These are phyloP conservation scores for Calonectria honghensis DNA, from an alignment of 2,329 filamentous ascomycete species.

Conservation along the genomic window DNA sequence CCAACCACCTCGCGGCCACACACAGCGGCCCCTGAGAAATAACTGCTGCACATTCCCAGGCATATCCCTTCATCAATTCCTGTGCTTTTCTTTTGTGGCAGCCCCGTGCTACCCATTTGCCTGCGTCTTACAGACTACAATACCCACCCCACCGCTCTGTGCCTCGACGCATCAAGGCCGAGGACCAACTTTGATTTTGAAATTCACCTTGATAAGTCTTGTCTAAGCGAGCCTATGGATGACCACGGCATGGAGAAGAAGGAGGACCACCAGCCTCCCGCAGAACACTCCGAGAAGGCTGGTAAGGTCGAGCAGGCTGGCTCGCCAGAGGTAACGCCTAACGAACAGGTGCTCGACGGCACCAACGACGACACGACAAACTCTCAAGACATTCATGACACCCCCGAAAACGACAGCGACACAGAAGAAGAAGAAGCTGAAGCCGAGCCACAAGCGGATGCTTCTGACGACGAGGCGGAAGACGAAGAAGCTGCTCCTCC, in stretches of 20 bases:
- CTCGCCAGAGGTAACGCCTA: not conserved
- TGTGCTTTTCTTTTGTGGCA: constrained; percentile 35
- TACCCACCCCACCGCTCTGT: constrained; percentile 45
- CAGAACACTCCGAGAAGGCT: constrained; percentile 40
- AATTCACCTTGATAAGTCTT: constrained; percentile 69
- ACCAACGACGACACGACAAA: constrained; percentile 23
- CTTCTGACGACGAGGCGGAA: constrained; percentile 37
- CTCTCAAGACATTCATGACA: constrained; percentile 26
- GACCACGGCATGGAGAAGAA: constrained; percentile 52
- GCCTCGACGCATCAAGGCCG: constrained; percentile 55
- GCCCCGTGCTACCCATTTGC: constrained; percentile 45
- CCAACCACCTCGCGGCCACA: constrained; percentile 57
- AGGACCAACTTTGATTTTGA: constrained; percentile 65
- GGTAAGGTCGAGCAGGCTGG: constrained; percentile 32
- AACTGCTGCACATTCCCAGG: constrained; percentile 51
- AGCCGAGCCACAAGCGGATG: constrained; percentile 17
- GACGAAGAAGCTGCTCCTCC: constrained; percentile 26
- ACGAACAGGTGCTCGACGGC: constrained; percentile 14
- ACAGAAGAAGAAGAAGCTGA: constrained; percentile 31
- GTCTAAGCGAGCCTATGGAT: constrained; percentile 64
- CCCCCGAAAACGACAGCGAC: constrained; percentile 18
- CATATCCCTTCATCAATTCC: constrained; percentile 44
- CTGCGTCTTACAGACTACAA: constrained; percentile 42
- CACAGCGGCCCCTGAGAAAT: constrained; percentile 45
- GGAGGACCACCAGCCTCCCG: constrained; percentile 36